Evolutionary conservation across 2,329 filamentous ascomycete species (phyloP).

Genomic region (Tolypocladium ovalisporum): DNA sequence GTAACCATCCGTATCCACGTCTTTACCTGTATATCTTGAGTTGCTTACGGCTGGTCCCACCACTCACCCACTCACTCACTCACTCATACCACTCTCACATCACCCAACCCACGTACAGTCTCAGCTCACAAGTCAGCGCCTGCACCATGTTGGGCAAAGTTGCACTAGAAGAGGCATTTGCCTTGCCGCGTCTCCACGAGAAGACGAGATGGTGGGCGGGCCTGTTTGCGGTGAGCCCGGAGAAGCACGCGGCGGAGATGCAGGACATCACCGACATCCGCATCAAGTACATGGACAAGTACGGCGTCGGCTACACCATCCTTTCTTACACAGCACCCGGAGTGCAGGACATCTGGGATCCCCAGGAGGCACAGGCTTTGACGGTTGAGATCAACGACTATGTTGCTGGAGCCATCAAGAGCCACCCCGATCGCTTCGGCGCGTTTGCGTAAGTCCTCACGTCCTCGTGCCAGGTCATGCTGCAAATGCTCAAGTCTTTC

Average conservation of each 20-base stretch:
- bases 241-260: conserved; percentile 46
- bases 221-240: conserved; percentile 47
- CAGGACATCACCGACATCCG: conserved; percentile 28
- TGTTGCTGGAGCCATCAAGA: conserved; percentile 24
- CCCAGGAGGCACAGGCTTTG: conserved; percentile 26
- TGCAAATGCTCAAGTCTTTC: background rate
- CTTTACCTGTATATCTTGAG: background rate
- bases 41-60: background rate
- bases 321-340: conserved; percentile 38
- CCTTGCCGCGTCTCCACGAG: conserved; percentile 45
- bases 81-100: background rate
- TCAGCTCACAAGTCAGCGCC: background rate
- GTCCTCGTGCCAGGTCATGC: too few species aligned
- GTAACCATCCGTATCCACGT: background rate
- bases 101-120: background rate
- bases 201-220: conserved; percentile 50
- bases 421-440: conserved; percentile 28
- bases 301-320: conserved; percentile 37
- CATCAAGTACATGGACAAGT: conserved; percentile 30
- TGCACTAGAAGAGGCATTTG: conserved; percentile 51
- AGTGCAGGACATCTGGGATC: conserved; percentile 32
- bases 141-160: conserved; percentile 46
- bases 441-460: conserved; percentile 26
- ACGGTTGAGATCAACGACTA: conserved; percentile 33
- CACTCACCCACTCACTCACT: background rate